Evolutionary conservation across 2,329 filamentous ascomycete genomes (phyloP), one percentile per base, ranked within the genome.

Genomic region (Penicillium sp.): DNA sequence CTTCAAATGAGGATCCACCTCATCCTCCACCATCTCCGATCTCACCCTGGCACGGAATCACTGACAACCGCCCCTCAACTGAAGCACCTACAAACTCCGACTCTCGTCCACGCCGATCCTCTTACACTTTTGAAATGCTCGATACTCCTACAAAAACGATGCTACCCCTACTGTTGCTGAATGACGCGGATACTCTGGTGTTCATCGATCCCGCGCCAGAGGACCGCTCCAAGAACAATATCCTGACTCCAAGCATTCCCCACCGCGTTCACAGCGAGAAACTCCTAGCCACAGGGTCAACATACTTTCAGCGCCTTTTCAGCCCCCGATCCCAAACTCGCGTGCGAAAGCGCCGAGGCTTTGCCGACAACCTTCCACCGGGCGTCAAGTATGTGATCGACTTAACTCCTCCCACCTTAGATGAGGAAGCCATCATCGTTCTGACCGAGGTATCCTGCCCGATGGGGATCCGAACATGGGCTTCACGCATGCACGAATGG

Each of bases 381-480:
- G 83, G 81, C 0, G 76, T 89, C 69, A 82, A 82, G 60, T 90
- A 85, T 65, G 76, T 89, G 19, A 68, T 91, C 38, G 88, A 91
- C 66, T 78, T 91, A 13, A 89, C 87, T 0, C 88, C 88, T 0
- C 82, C 85, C 0, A 75, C 76, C 0, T 84, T 89, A 70, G 89
- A 86, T 1, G 87, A 90, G 2, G 88, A 89, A 13, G 82, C 86
- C 10, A 84, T 88, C 1, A 83, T 85, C 26, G 79, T 86, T 61
- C 80, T 88, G 60, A 85, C 85, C 0, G 83, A 87, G 60, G 69
- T 89, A 13, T 88, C 83, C 13, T 83, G 88, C 57, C 84, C 87
- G 0, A 73, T 78, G 3, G 83, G 83, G 0, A 80, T 89, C 37
- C 81, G 82, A 30, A 78, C 79, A 17, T 90, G 88, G 88, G 83